Evolutionary conservation across 164 flowering plant species (phyloP).

Genomic region (Paratinospora sagittata): DNA sequence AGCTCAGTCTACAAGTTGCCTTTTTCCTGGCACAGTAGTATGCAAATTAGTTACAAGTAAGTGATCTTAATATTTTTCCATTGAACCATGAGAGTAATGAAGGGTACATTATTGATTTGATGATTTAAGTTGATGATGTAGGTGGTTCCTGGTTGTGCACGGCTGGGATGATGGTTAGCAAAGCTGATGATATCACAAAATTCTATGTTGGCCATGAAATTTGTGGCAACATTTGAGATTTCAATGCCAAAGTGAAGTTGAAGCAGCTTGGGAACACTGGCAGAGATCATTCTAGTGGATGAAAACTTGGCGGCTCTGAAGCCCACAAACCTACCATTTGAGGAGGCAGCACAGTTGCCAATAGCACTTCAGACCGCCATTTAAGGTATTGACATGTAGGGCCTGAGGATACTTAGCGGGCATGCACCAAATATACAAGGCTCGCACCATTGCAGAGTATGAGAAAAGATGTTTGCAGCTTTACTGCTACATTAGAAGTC

Average conservation of each 20-base stretch:
- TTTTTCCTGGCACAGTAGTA: too few relatives aligned
- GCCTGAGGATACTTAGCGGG: too few relatives aligned
- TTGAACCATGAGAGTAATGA: too few relatives aligned
- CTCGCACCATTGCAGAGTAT: too few relatives aligned
- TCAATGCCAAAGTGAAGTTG: slow-evolving; percentile 19
- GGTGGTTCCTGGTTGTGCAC: slow-evolving; percentile 42
- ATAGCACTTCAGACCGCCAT: slow-evolving; percentile 41
- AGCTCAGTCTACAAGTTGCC: too few relatives aligned
- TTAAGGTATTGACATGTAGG: slow-evolving; percentile 23
- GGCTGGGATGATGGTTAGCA: slow-evolving; percentile 35
- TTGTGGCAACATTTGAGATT: slow-evolving; percentile 40
- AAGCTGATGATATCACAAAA: slow-evolving; percentile 22
- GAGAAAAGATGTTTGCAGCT: too few relatives aligned
- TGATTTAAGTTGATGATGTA: slow-evolving; percentile 14
- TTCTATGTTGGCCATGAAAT: slow-evolving; percentile 34
- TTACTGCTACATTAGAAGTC: too few relatives aligned
- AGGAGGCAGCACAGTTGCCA: slow-evolving; percentile 48
- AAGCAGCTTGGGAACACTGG: slow-evolving; percentile 48
- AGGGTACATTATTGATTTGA: not conserved
- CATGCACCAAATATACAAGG: too few relatives aligned
- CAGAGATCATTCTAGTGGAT: slow-evolving; percentile 38
- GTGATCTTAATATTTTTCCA: too few relatives aligned
- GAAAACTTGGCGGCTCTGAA: slow-evolving; percentile 37
- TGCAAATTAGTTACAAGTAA: too few relatives aligned
- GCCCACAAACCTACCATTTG: slow-evolving; percentile 35